Conservation (phyloP, 2,329 filamentous ascomycete species). For the Diplodia corticola region DNA sequence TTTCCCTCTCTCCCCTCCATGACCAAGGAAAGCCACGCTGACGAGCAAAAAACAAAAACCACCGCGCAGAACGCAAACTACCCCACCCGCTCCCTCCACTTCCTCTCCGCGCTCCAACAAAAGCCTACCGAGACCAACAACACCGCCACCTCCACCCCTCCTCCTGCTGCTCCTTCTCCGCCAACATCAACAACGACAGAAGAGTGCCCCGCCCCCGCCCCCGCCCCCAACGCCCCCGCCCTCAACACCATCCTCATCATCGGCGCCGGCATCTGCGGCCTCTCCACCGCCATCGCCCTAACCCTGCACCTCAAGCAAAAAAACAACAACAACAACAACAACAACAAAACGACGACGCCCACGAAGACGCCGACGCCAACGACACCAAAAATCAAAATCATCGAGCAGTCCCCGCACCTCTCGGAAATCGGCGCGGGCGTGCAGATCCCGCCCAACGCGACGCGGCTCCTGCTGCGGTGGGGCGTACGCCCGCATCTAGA, state of each 20-base stretch:
- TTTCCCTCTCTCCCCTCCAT: not conserved
- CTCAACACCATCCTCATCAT: conserved; percentile 25
- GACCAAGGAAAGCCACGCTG: not conserved
- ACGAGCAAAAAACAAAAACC: not conserved
- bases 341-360: not conserved
- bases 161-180: not conserved
- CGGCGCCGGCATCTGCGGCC: conserved; percentile 28
- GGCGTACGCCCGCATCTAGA: conserved; percentile 36
- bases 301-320: too few relatives aligned
- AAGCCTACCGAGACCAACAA: not conserved
- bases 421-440: conserved; percentile 30
- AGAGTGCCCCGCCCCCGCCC: not conserved
- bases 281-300: conserved; percentile 25
- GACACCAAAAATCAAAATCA: conserved; percentile 35
- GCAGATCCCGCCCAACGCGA: conserved; percentile 30
- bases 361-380: too few relatives aligned
- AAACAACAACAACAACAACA: too few relatives aligned
- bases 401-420: conserved; percentile 38
- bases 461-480: conserved; percentile 50
- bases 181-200: conserved; percentile 21
- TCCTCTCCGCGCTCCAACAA: conserved; percentile 22
- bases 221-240: not conserved
- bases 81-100: conserved; percentile 28
- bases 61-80: conserved; percentile 28
- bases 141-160: not conserved